phyloP scores from a whole-genome alignment of 176 grass and related monocot species.

The Ensete glaucum region DNA sequence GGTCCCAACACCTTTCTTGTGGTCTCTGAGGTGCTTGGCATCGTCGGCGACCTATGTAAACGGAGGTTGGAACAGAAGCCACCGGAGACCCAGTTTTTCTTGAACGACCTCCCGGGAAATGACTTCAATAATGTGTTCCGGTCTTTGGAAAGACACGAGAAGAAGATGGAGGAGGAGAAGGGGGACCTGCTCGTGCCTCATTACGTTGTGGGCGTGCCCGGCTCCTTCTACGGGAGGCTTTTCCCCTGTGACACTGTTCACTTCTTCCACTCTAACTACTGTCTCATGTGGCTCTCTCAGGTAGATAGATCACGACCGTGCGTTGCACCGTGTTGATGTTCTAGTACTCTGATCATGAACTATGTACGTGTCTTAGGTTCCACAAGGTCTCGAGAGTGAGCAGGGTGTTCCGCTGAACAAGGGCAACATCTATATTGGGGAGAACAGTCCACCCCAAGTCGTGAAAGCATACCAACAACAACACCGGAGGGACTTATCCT shows the following conservation, averaged over 20 bases:
- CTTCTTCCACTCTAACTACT: slow-evolving; percentile 38
- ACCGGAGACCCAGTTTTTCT: slow-evolving; percentile 48
- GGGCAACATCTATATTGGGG: too few relatives aligned
- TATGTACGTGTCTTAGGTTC: too few relatives aligned
- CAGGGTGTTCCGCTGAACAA: too few relatives aligned
- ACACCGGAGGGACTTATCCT: too few relatives aligned
- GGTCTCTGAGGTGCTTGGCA: slow-evolving; percentile 15
- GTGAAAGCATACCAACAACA: too few relatives aligned
- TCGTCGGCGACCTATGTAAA: neutral
- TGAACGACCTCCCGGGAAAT: slow-evolving; percentile 44
- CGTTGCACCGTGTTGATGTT: too few relatives aligned
- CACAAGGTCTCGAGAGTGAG: too few relatives aligned
- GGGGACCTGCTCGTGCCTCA: neutral
- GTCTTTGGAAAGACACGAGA: slow-evolving; percentile 4
- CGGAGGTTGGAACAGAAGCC: neutral
- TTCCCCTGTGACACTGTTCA: slow-evolving; percentile 35
- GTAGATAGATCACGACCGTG: slow-evolving; percentile 14
- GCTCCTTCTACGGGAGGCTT: slow-evolving; percentile 35
- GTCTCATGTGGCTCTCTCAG: slow-evolving; percentile 36
- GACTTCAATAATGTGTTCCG: slow-evolving; percentile 59
- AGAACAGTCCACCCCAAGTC: too few relatives aligned
- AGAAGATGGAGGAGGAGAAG: neutral
- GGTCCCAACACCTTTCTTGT: slow-evolving; percentile 35
- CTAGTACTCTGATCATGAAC: too few relatives aligned
- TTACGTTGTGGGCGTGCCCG: slow-evolving; percentile 27